Evolutionary conservation across 352 stramenopile species (phyloP), one percentile per base, ranked within the genome.

Genomic region (Peronospora destructor): DNA sequence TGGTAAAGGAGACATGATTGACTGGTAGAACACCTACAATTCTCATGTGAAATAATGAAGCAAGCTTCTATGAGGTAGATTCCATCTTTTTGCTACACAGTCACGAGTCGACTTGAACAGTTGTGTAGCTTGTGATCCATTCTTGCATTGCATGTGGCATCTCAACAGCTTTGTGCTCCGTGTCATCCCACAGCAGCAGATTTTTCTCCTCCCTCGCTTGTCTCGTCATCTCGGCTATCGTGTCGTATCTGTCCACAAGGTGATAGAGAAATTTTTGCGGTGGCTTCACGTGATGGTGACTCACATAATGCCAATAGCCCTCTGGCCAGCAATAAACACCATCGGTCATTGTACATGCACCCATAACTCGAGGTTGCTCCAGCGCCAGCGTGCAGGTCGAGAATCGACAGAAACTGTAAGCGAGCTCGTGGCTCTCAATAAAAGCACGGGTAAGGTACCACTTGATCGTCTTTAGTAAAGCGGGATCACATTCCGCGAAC

Each of bases 321-420:
- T 91, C 81, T 1, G 81, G 81, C 81, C 81, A 91, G 52, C 72
- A 84, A 44, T 77, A 91, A 13, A 76, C 51, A 11, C 77, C 81
- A 53, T 91, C 81, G 0, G 77, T 88, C 52, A 91, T 62, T 13
- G 77, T 89, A 47, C 77, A 87, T 9, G 81, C 77, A 19, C 81
- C 81, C 68, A 91, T 79, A 23, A 68, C 36, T 21, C 61, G 65
- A n/a, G 73, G 69, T 8, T 74, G 45, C 11, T 69, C 28, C 17
- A 50, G 34, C 7, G 74, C 68, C 29, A 59, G 32, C 11, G 34
- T 29, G 55, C 80, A 91, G 35, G 70, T 53, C 6, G 50, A 29
- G 53, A 91, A 87, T 11, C 81, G 76, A 45, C 81, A 91, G 39
- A 74, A 86, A 59, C 77, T 89, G 71, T 88, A 91, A 11, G 71